Evolutionary conservation across 2,329 filamentous ascomycete genomes (phyloP).

Genomic region (Shiraia bambusicola): DNA sequence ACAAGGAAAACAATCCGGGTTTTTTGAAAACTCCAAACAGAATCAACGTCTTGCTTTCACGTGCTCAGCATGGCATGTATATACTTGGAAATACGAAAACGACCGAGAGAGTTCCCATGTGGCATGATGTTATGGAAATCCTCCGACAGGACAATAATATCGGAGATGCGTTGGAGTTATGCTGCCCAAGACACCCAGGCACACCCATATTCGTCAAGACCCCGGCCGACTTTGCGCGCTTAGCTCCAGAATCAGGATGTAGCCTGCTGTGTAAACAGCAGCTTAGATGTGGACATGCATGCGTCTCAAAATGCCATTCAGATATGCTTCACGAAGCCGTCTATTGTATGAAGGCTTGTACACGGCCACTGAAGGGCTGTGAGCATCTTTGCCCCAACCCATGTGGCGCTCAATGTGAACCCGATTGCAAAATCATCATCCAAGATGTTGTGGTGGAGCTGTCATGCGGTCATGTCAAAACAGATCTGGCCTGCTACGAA

Average conservation of each 20-base stretch:
- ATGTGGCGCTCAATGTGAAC: conserved; percentile 20
- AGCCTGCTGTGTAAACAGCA: conserved; percentile 20
- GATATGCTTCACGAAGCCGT: conserved; percentile 29
- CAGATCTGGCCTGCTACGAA: conserved; percentile 15
- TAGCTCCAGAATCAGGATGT: conserved; percentile 38
- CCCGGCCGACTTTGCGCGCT: conserved; percentile 29
- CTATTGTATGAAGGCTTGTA: conserved; percentile 26
- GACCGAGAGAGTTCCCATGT: conserved; percentile 61
- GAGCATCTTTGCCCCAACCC: conserved; percentile 31
- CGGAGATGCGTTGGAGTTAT: conserved; percentile 19
- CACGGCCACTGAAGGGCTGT: conserved; percentile 23
- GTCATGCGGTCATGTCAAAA: conserved; percentile 30
- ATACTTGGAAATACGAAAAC: conserved; percentile 69
- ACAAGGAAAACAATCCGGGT: conserved; percentile 59
- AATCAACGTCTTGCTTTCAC: conserved; percentile 68
- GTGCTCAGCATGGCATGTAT: conserved; percentile 70
- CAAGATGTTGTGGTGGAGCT: no score
- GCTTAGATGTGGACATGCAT: conserved; percentile 33
- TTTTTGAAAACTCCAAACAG: conserved; percentile 68
- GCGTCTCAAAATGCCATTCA: conserved; percentile 33
- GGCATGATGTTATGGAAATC: conserved; percentile 59
- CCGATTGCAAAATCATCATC: conserved; percentile 12
- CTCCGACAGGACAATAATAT: conserved; percentile 40
- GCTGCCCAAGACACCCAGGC: conserved; percentile 31
- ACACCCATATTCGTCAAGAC: conserved; percentile 20